A percentile compares a stretch with the other conserved stretches of the same genome.
phyloP scores from a whole-genome alignment of 768 basidiomycete species.

The Chalciporus sphaerocephalus region DNA sequence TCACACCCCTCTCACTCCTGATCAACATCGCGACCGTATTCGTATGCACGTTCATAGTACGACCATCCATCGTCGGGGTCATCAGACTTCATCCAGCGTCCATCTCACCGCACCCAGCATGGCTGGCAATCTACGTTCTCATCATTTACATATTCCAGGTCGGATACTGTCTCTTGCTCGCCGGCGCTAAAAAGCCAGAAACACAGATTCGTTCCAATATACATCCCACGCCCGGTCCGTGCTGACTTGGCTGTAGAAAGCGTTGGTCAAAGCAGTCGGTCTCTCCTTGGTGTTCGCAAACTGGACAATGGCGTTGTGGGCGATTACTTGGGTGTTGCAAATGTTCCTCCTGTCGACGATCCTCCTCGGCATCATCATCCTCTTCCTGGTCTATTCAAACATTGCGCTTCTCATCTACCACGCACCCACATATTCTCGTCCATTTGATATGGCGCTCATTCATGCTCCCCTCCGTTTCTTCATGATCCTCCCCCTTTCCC shows the following conservation, averaged over 20 bases:
- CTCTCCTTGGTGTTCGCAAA: constrained; percentile 72
- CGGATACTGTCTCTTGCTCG: constrained; percentile 78
- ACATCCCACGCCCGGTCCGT: not conserved
- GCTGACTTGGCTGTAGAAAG: constrained; percentile 38
- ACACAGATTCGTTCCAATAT: constrained; percentile 57
- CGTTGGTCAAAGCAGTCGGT: constrained; percentile 78
- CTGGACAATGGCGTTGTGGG: constrained; percentile 77
- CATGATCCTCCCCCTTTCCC: constrained; percentile 49
- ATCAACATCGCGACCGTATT: constrained; percentile 71
- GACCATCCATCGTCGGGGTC: constrained; percentile 59
- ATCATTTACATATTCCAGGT: constrained; percentile 64
- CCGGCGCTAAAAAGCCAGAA: constrained; percentile 65
- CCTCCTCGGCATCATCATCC: constrained; percentile 62
- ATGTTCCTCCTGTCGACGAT: constrained; percentile 76
- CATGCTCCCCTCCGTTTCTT: constrained; percentile 80
- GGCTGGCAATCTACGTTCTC: constrained; percentile 58
- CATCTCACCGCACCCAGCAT: constrained; percentile 59
- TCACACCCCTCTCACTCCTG: constrained; percentile 80
- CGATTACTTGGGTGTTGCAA: constrained; percentile 73
- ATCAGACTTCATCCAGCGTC: constrained; percentile 57
- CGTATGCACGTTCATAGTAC: constrained; percentile 63
- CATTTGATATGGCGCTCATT: constrained; percentile 76
- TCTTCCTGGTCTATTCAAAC: constrained; percentile 76
- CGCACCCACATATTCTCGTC: constrained; percentile 50
- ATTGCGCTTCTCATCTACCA: constrained; percentile 73